phyloP scores from a whole-genome alignment of 2,329 filamentous ascomycete genomes.

The Neospermospora avenae region DNA sequence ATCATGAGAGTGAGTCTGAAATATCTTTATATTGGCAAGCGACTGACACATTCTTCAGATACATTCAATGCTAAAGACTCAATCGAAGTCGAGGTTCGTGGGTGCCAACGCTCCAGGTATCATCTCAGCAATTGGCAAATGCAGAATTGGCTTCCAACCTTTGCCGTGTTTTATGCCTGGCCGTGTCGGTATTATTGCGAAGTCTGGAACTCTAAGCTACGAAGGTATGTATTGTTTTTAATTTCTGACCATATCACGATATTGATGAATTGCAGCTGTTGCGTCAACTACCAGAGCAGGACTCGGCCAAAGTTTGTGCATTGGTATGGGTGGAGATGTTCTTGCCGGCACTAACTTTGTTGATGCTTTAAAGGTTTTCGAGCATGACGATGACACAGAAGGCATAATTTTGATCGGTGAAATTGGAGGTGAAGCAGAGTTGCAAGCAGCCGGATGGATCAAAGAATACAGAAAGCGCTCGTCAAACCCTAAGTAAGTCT shows the following conservation, averaged over 20 bases:
- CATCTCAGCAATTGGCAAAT: constrained; percentile 66
- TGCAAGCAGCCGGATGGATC: constrained; percentile 72
- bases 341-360: constrained; percentile 71
- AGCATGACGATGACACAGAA: constrained; percentile 62
- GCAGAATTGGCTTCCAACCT: constrained; percentile 73
- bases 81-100: constrained; percentile 65
- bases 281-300: constrained; percentile 67
- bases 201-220: constrained; percentile 72
- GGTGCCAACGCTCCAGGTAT: constrained; percentile 74
- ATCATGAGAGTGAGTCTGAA: constrained; percentile 57
- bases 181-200: constrained; percentile 66
- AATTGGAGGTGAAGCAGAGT: constrained; percentile 62
- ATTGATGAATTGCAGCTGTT: constrained; percentile 46
- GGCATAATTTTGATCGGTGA: constrained; percentile 67
- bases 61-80: constrained; percentile 64
- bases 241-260: neutral
- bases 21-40: neutral
- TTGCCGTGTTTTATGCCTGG: constrained; percentile 68
- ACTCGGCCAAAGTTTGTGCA: constrained; percentile 68
- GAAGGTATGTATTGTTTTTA: constrained; percentile 42
- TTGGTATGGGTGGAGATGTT: constrained; percentile 71
- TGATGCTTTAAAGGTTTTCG: constrained; percentile 65
- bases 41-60: constrained; percentile 43
- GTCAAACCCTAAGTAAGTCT: constrained; percentile 58
- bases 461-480: constrained; percentile 57